phyloP scores from a whole-genome alignment of 352 stramenopile genomes.

The Phytophthora sp. region DNA sequence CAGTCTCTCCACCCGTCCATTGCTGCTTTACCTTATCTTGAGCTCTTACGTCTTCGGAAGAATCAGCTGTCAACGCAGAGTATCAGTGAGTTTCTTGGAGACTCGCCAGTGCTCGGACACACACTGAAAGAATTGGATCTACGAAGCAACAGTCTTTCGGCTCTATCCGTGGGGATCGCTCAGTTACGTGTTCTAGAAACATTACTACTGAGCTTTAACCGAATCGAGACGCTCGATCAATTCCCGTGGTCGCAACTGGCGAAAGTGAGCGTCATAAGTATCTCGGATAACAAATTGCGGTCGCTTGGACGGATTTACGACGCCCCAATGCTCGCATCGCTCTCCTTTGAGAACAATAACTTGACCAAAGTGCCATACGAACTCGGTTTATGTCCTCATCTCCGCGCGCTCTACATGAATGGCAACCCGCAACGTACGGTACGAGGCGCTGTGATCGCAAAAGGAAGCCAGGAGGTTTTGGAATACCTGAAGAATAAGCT shows the following conservation, averaged over 20 bases:
- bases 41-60: constrained; percentile 74
- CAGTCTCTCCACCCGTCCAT: constrained; percentile 52
- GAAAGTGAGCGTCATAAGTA: constrained; percentile 61
- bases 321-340: constrained; percentile 58
- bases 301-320: constrained; percentile 72
- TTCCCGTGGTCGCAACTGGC: constrained; percentile 62
- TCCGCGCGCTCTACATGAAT: constrained; percentile 84
- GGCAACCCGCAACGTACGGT: constrained; percentile 87
- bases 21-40: constrained; percentile 49
- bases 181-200: constrained; percentile 58
- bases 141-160: constrained; percentile 63
- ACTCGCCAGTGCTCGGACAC: constrained; percentile 15
- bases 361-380: constrained; percentile 65
- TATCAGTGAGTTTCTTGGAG: constrained; percentile 50
- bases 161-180: constrained; percentile 47
- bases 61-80: constrained; percentile 64
- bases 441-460: constrained; percentile 70
- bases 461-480: constrained; percentile 77
- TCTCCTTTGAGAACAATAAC: constrained; percentile 90
- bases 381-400: constrained; percentile 62
- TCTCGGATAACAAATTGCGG: constrained; percentile 81
- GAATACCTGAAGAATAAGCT: constrained; percentile 85
- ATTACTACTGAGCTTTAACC: constrained; percentile 74
- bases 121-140: constrained; percentile 77
- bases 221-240: constrained; percentile 67